Base-by-base conservation (phyloP, 345 rosid species). In the Corchorus capsularis region DNA sequence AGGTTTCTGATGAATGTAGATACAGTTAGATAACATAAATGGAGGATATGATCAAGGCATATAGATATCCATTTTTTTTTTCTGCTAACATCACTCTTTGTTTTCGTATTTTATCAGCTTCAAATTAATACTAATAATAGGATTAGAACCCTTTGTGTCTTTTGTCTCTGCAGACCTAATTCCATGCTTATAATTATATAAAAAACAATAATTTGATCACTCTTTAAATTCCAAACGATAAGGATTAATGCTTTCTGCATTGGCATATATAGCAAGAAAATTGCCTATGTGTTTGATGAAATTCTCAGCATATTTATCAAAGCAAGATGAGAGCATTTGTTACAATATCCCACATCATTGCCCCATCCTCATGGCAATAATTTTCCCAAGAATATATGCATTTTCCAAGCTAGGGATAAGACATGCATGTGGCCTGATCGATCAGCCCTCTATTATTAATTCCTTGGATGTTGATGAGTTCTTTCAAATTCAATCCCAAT, bases 371-470 rank as follows among this genome's bases (percentile, higher is more conserved):
- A 50, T 10, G 22, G 43, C 74, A 54, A 71, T 71, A 54, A 71
- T 16, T 53, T 71, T 37, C 61, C 63, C 4, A 5, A 71, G 63
- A 55, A 34, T 71, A 55, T 37, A 39, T 46, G 8, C 71, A 66
- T 66, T 66, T 65, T 10, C 53, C 17, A n/a, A 8, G 9, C 17
- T 43, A 8, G 9, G 27, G 71, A 65, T 65, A 41, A 41, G 15
- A 45, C 6, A 5, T 55, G 60, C 9, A 27, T 27, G 27, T 27
- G 27, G 27, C 14, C 15, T 59, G 27, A 27, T 27, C 27, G 27
- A 27, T 27, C 43, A 39, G 27, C 9, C 14, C 15, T 59, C 35
- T 59, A 59, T 59, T 59, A 22, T 59, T 59, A 59, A 20, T 59
- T 59, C 5, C 37, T 20, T 22, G 63, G 35, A 56, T 1, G 32